These are phyloP conservation scores for Pseudogymnoascus verrucosus DNA, from an alignment of 2,329 filamentous ascomycete genomes.

Conservation along the genomic window DNA sequence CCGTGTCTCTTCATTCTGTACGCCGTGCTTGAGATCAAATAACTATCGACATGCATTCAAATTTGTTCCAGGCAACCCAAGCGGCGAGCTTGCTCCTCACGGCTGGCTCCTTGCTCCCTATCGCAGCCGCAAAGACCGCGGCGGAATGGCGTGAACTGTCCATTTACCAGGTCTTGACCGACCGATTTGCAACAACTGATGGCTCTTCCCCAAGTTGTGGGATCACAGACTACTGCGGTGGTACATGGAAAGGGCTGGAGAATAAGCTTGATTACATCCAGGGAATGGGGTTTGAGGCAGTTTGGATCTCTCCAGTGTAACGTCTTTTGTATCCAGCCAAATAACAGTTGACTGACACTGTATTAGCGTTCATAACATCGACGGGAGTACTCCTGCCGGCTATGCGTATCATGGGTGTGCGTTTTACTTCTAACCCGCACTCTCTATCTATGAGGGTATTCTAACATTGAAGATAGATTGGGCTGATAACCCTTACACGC, in stretches of 20 bases:
- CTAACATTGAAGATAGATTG: conserved; percentile 21
- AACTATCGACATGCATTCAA: neutral
- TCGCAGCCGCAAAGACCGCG: neutral
- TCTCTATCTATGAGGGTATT: neutral
- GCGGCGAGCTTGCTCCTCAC: neutral
- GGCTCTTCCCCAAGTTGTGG: conserved; percentile 27
- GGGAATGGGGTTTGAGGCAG: conserved; percentile 40
- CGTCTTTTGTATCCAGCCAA: conserved; percentile 19
- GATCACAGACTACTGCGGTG: conserved; percentile 36
- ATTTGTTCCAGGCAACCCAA: neutral
- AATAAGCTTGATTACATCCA: conserved; percentile 42
- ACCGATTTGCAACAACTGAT: conserved; percentile 34
- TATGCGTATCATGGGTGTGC: conserved; percentile 41
- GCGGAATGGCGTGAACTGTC: conserved; percentile 30
- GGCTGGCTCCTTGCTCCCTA: neutral
- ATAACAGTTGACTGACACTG: conserved; percentile 29
- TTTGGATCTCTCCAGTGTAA: conserved; percentile 31
- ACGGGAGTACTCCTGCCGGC: conserved; percentile 27
- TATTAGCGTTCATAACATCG: conserved; percentile 32
- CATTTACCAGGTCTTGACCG: conserved; percentile 37
- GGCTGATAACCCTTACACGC: conserved; percentile 34
- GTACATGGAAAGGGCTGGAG: conserved; percentile 41
- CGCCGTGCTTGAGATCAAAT: neutral
- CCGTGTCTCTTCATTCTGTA: neutral
- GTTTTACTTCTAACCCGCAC: neutral